phyloP scores from a whole-genome alignment of 139 green algal species.

The Closterium sp. region DNA sequence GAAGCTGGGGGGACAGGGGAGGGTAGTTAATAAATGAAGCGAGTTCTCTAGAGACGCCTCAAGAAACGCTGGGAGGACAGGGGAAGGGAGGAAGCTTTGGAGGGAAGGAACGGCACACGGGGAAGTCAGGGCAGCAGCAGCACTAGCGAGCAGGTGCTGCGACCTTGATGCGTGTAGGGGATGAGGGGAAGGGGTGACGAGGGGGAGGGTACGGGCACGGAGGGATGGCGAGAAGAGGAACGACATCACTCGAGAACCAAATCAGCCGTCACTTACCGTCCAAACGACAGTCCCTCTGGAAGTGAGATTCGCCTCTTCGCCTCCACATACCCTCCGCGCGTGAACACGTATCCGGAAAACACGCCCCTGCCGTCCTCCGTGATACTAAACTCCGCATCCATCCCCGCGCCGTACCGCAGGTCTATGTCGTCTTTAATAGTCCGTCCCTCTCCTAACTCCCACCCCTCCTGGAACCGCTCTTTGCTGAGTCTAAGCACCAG shows the following conservation, averaged over 20 bases:
- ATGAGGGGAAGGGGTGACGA: too few species aligned
- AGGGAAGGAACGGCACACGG: too few species aligned
- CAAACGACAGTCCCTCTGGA: conserved; percentile 29
- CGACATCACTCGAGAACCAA: background rate
- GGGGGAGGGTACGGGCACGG: background rate
- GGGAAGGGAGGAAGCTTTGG: too few species aligned
- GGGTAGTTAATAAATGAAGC: too few species aligned
- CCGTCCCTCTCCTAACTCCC: conserved; percentile 58
- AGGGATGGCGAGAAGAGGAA: background rate
- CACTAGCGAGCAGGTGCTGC: too few species aligned
- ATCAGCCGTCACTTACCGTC: conserved; percentile 42
- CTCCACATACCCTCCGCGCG: conserved; percentile 33
- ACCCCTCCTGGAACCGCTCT: conserved; percentile 39
- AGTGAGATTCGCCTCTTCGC: conserved; percentile 12
- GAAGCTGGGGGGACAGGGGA: background rate
- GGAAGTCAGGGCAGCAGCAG: too few species aligned
- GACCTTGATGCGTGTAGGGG: too few species aligned
- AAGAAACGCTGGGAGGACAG: too few species aligned
- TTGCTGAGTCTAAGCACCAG: conserved; percentile 59
- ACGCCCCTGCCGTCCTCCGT: conserved; percentile 39
- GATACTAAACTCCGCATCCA: conserved; percentile 44
- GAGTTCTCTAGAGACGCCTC: too few species aligned
- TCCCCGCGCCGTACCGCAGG: conserved; percentile 21
- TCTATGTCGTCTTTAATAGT: background rate
- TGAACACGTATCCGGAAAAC: conserved; percentile 50